Conservation (phyloP, 2,329 filamentous ascomycete species). For the Fusarium albidum region DNA sequence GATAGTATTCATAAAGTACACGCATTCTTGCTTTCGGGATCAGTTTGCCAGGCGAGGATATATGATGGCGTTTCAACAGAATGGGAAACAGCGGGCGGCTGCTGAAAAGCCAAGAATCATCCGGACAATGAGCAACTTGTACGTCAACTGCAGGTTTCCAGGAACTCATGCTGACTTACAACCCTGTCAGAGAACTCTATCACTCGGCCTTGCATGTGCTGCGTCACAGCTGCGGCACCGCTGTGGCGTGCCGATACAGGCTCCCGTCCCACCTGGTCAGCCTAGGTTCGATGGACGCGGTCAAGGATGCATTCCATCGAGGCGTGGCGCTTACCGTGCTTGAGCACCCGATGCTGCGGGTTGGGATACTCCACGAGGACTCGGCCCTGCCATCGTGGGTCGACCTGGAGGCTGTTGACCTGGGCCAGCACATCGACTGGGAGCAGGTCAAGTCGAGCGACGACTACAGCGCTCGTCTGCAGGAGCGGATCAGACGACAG, state of each 20-base stretch:
- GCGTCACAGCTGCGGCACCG: slow-evolving; percentile 30
- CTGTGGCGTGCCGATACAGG: slow-evolving; percentile 21
- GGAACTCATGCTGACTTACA: too few species aligned
- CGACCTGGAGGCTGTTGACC: slow-evolving; percentile 17
- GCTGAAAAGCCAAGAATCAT: slow-evolving; percentile 12
- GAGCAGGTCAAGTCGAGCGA: slow-evolving; percentile 4
- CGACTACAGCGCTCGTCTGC: slow-evolving; percentile 8
- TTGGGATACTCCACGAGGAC: slow-evolving; percentile 30
- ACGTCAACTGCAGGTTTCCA: too few species aligned
- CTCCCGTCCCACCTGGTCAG: slow-evolving; percentile 16
- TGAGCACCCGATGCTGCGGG: slow-evolving; percentile 31
- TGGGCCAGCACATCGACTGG: slow-evolving; percentile 27
- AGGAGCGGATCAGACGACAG: slow-evolving; percentile 13
- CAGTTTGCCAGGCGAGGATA: neutral
- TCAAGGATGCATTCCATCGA: slow-evolving; percentile 12
- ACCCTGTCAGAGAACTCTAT: slow-evolving; percentile 23
- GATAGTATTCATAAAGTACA: too few species aligned
- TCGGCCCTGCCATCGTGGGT: slow-evolving; percentile 32
- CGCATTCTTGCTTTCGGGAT: neutral
- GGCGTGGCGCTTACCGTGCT: slow-evolving; percentile 30
- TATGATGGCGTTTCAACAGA: slow-evolving; percentile 14
- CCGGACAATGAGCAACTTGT: slow-evolving; percentile 34
- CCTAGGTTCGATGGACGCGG: neutral
- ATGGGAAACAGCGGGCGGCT: neutral
- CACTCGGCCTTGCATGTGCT: slow-evolving; percentile 28